Evolutionary conservation across 163 green algal genomes (phyloP), one percentile per base, ranked within the genome.

Genomic region (Chloromonas sp.): DNA sequence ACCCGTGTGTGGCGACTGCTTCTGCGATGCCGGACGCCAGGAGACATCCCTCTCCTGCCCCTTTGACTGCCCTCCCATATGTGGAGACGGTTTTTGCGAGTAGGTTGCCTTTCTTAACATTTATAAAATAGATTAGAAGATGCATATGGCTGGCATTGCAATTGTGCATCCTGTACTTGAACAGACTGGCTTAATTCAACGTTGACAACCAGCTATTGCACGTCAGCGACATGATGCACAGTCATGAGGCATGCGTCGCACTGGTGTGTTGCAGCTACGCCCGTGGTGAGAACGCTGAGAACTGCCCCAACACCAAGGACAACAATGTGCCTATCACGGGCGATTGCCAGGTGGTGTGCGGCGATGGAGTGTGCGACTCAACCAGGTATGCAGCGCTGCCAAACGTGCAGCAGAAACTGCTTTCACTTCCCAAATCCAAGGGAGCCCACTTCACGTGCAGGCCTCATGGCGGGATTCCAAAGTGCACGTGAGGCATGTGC

Each of bases 1-100:
- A 3, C 58, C 82, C 11, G 57, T 60, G 13, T 85, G 82, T 60
- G 82, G 82, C 70, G 82, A 85, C 59, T 14, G 71, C 59, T 85
- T 61, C 70, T 85, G 82, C 58, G 82, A 85, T 60, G 0, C 58
- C 1, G 58, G 0, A 11, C 82, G 82, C 58, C 70, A 60, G 14
- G 82, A 85, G 70, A 58, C 14, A 0, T 1, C 3, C 2, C 58
- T 2, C 14, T 70, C 57, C 8, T 85, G 82, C 70, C 8, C 71
- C 70, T n/a, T 62, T 1, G 82, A 85, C 82, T 85, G 82, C 82
- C n/a, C 77, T 8, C 77, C 77, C 36, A 2, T 1, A 2, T 85
- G 82, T 14, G 82, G 82, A 11, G 82, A 85, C 15, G 70, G 58
- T 13, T 81, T 60, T 15, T 61, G 70, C 70, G 57, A 71, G 15